phyloP scores from a whole-genome alignment of 139 green algal species.

The Chlorella sp. region DNA sequence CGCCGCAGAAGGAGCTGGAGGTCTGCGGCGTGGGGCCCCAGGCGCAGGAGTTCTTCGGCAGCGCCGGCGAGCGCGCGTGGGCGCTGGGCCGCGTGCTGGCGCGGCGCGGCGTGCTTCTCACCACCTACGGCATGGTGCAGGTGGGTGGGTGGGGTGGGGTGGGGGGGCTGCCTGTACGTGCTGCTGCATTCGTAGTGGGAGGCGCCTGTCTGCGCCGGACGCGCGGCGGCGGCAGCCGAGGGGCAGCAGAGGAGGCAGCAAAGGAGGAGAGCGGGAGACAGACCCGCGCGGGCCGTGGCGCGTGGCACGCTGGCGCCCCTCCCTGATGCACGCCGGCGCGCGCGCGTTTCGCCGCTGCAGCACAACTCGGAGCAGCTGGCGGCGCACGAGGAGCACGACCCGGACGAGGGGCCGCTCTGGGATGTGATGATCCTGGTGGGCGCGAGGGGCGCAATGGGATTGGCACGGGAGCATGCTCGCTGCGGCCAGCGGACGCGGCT shows the following conservation, averaged over 20 bases:
- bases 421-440: constrained; percentile 89
- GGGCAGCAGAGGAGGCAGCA: too few species aligned
- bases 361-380: constrained; percentile 73
- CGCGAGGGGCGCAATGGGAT: neutral
- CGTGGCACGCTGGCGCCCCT: too few species aligned
- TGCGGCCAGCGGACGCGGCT: too few species aligned
- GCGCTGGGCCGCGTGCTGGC: constrained; percentile 33
- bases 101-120: constrained; percentile 78
- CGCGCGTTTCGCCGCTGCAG: constrained; percentile 54
- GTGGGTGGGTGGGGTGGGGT: too few species aligned
- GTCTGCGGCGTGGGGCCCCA: constrained; percentile 66
- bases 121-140: constrained; percentile 92
- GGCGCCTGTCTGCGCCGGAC: too few species aligned
- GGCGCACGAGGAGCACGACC: constrained; percentile 35
- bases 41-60: constrained; percentile 38
- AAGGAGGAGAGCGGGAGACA: too few species aligned
- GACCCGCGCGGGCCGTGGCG: too few species aligned
- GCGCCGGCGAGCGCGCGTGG: constrained; percentile 17
- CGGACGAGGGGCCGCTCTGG: constrained; percentile 66
- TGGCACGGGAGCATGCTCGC: neutral
- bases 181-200: too few species aligned
- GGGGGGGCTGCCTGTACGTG: too few species aligned
- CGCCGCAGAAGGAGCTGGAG: constrained; percentile 81
- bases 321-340: too few species aligned
- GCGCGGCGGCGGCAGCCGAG: too few species aligned